Conservation (phyloP, 306 rosid genomes). For the Ceratonia siliqua region DNA sequence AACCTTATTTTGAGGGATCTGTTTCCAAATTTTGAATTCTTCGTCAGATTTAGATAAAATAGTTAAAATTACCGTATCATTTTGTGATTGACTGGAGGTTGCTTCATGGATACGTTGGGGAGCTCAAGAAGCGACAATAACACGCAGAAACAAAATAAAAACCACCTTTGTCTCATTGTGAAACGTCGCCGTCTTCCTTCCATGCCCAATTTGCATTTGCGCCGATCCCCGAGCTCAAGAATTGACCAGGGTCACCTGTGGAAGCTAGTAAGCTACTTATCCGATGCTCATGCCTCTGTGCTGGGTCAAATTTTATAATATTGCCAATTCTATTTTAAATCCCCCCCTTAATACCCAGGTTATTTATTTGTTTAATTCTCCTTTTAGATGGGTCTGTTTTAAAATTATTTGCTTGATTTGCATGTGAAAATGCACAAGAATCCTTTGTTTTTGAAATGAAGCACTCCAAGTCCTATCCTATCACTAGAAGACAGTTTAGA, state of each 20-base stretch:
- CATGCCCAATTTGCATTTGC: slow-evolving; percentile 5
- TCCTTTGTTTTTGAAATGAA: not conserved
- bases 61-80: not conserved
- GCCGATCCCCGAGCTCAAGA: slow-evolving; percentile 30
- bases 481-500: too few species aligned
- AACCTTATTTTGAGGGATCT: slow-evolving; percentile 9
- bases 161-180: slow-evolving; percentile 28
- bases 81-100: slow-evolving; percentile 10
- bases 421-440: slow-evolving; percentile 27
- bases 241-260: slow-evolving; percentile 33
- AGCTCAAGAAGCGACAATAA: slow-evolving; percentile 34
- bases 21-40: not conserved
- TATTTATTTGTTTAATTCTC: not conserved
- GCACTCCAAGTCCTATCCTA: too few species aligned
- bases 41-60: not conserved
- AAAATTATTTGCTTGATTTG: not conserved
- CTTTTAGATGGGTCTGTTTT: not conserved
- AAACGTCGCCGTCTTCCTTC: slow-evolving; percentile 39
- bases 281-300: slow-evolving; percentile 3
- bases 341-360: not conserved
- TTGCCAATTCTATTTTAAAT: not conserved
- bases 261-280: slow-evolving; percentile 30
- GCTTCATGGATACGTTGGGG: slow-evolving; percentile 42
- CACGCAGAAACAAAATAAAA: not conserved
- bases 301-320: slow-evolving; percentile 3